A percentile compares a stretch with the other conserved stretches of the same genome.
Evolutionary conservation across 2,329 filamentous ascomycete species (phyloP).

Genomic region (Apiospora malaysiana): DNA sequence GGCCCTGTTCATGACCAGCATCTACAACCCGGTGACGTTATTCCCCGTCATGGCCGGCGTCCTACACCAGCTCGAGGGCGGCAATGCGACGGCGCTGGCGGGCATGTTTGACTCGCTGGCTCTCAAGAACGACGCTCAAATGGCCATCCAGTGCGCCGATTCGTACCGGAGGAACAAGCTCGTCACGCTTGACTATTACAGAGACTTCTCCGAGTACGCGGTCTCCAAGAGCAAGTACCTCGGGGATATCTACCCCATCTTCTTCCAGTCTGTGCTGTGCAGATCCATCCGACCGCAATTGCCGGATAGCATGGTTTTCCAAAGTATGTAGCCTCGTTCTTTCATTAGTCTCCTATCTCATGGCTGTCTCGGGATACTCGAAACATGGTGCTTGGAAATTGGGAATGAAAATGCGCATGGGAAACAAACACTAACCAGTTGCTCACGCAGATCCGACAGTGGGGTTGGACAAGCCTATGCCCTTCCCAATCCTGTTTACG

Average conservation of each 20-base stretch:
- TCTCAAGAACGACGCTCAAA: slow-evolving; percentile 29
- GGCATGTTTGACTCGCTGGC: slow-evolving; percentile 28
- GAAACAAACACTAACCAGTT: too few species aligned
- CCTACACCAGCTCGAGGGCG: slow-evolving; percentile 36
- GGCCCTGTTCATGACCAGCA: slow-evolving; percentile 31
- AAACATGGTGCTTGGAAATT: too few species aligned
- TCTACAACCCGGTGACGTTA: slow-evolving; percentile 31
- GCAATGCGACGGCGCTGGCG: slow-evolving; percentile 35
- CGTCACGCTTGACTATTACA: slow-evolving; percentile 35
- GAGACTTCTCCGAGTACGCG: slow-evolving; percentile 33
- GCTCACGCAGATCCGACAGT: too few species aligned
- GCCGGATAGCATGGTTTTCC: slow-evolving; percentile 38
- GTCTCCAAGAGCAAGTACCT: slow-evolving; percentile 39
- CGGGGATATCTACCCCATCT: slow-evolving; percentile 39
- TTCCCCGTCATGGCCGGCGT: slow-evolving; percentile 38
- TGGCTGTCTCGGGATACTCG: too few species aligned
- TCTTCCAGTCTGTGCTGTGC: slow-evolving; percentile 35
- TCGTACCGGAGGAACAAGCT: slow-evolving; percentile 38
- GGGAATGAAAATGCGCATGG: too few species aligned
- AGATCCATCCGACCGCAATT: slow-evolving; percentile 33
- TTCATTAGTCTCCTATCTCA: too few species aligned
- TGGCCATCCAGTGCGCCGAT: slow-evolving; percentile 38
- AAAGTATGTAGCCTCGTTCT: too few species aligned
- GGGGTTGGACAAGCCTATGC: slow-evolving; percentile 32
- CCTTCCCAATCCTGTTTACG: slow-evolving; percentile 46